phyloP scores from a whole-genome alignment of 169 alveolate genomes.

The Babesia ovis region DNA sequence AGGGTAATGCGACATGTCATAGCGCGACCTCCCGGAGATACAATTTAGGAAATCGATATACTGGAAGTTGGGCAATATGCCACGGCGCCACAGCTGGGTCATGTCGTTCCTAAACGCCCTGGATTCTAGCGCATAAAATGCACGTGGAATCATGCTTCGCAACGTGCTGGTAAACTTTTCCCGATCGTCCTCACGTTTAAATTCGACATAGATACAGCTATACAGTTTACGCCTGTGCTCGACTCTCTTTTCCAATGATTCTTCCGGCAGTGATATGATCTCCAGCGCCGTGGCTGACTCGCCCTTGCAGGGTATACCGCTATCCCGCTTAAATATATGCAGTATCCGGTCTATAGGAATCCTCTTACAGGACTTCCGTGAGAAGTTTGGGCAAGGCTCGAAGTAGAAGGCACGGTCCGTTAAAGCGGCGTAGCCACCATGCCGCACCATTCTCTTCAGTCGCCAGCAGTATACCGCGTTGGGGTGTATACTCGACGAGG shows the following conservation, averaged over 20 bases:
- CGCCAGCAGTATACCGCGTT: slow-evolving; percentile 78
- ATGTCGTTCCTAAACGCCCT: slow-evolving; percentile 71
- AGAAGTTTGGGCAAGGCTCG: slow-evolving; percentile 81
- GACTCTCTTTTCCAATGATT: slow-evolving; percentile 36
- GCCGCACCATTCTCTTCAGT: slow-evolving; percentile 76
- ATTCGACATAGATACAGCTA: slow-evolving; percentile 78
- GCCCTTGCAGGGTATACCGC: slow-evolving; percentile 72
- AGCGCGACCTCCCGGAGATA: slow-evolving; percentile 89
- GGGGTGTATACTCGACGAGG: slow-evolving; percentile 30
- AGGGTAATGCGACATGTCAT: slow-evolving; percentile 95
- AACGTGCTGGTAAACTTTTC: slow-evolving; percentile 70
- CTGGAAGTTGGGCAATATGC: slow-evolving; percentile 91
- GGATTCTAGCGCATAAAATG: slow-evolving; percentile 72
- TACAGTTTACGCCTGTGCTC: slow-evolving; percentile 57
- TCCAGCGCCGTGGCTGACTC: slow-evolving; percentile 77
- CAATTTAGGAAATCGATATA: slow-evolving; percentile 91
- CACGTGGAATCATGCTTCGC: slow-evolving; percentile 63
- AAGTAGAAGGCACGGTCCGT: slow-evolving; percentile 78
- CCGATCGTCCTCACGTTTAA: slow-evolving; percentile 71
- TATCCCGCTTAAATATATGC: slow-evolving; percentile 78
- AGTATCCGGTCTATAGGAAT: slow-evolving; percentile 70
- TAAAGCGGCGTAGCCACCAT: slow-evolving; percentile 79
- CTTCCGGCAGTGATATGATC: slow-evolving; percentile 80
- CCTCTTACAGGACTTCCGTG: slow-evolving; percentile 78
- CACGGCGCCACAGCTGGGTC: slow-evolving; percentile 86